Evolutionary conservation across 1,284 basidiomycete genomes (phyloP), one percentile per base, ranked within the genome.

Genomic region (Mycosarcoma mackinlayi): DNA sequence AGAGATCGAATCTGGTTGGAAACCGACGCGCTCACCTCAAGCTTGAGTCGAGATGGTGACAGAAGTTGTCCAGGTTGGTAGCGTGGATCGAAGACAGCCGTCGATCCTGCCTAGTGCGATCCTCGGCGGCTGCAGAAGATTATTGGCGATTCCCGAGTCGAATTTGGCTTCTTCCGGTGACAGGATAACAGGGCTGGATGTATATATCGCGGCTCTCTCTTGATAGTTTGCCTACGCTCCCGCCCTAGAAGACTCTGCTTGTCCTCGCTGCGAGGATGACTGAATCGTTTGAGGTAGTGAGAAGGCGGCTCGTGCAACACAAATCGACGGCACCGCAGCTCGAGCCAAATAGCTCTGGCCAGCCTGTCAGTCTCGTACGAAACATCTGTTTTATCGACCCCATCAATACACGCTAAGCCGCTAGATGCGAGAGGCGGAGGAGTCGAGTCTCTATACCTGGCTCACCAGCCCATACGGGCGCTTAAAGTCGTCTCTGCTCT

Each of bases 391-490:
- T 24, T 27, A 13, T 21, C 9, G 21, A 23, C 37, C 6, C 16
- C 19, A 21, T 19, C 18, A 16, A 3, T 38, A 24, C 44, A 6
- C 13, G 16, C 18, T 13, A 30, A 21, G n/a, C n/a, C 24, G 6
- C 30, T 48, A 72, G 4, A 48, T n/a, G 11, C 69, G n/a, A n/a
- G 51, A 27, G 70, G 73, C 11, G 73, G 73, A 25, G 73, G 73
- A 8, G 65, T 66, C 9, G 61, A 66, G 23, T 76, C 70, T 37
- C 73, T 44, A 11, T 37, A 60, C 19, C 46, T 48, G 2, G 48
- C 57, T 3, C 63, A 63, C 59, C 69, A 7, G 73, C 73, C 73
- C 70, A 73, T 2, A 76, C 66, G 1, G 73, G 71, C 10, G 48
- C 73, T 14, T n/a, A n/a, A 56, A 56, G 27, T 76, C 73, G 27